Evolutionary conservation across 768 basidiomycete species (phyloP).

Genomic region (Chalciporus sphaerocephalus): DNA sequence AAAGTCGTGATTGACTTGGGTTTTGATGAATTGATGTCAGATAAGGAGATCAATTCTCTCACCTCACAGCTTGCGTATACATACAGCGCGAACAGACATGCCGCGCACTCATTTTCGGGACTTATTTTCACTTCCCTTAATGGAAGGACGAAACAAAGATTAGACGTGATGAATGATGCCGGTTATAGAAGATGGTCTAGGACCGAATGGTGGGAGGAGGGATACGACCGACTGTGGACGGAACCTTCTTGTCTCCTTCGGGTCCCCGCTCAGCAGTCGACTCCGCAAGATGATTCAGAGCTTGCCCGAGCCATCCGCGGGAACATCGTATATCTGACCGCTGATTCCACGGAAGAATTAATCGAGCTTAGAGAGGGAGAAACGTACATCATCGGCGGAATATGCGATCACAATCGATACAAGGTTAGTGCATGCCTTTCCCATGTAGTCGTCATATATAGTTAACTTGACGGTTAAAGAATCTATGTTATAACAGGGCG

Average conservation of each 20-base stretch:
- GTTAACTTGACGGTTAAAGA: conserved; percentile 43
- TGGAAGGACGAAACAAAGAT: conserved; percentile 59
- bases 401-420: conserved; percentile 94
- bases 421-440: conserved; percentile 49
- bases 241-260: conserved; percentile 7
- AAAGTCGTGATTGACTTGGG: conserved; percentile 81
- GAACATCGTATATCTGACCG: conserved; percentile 86
- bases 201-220: conserved; percentile 79
- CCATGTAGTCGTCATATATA: not conserved
- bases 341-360: conserved; percentile 86
- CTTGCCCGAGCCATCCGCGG: conserved; percentile 33
- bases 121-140: conserved; percentile 79
- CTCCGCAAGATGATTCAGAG: not conserved
- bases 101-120: conserved; percentile 62
- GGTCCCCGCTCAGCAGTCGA: conserved; percentile 1
- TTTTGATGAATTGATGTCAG: conserved; percentile 90
- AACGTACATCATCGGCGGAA: conserved; percentile 92
- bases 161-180: conserved; percentile 61
- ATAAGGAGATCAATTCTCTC: conserved; percentile 92
- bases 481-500: conserved; percentile 87
- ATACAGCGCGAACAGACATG: conserved; percentile 80
- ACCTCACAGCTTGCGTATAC: conserved; percentile 88
- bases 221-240: conserved; percentile 68
- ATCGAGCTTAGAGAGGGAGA: conserved; percentile 77
- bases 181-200: conserved; percentile 76